Evolutionary conservation across 805 yeast species (phyloP).

Genomic region (Zygoascus flipseniorum): DNA sequence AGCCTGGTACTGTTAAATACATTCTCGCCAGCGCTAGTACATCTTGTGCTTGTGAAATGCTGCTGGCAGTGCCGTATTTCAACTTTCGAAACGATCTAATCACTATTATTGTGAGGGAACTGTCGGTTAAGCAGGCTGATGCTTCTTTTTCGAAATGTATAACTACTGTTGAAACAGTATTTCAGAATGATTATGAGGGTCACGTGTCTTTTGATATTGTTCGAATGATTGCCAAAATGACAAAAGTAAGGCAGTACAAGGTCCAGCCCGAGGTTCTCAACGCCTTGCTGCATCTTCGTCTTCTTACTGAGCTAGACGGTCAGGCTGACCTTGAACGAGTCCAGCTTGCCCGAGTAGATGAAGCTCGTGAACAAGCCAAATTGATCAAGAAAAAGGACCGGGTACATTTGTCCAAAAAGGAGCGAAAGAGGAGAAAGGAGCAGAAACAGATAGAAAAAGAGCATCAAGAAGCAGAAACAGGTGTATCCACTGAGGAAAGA

Average conservation of each 20-base stretch:
- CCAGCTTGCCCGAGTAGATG: slow-evolving; percentile 31
- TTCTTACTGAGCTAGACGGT: slow-evolving; percentile 31
- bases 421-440: slow-evolving; percentile 81
- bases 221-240: slow-evolving; percentile 56
- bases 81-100: slow-evolving; percentile 74
- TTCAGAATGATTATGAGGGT: slow-evolving; percentile 74
- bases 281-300: slow-evolving; percentile 52
- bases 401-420: slow-evolving; percentile 84
- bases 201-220: slow-evolving; percentile 69
- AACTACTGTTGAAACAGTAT: slow-evolving; percentile 56
- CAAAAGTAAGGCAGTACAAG: slow-evolving; percentile 64
- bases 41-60: slow-evolving; percentile 72
- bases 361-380: slow-evolving; percentile 28
- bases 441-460: slow-evolving; percentile 83
- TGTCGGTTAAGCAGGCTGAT: slow-evolving; percentile 43
- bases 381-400: slow-evolving; percentile 78
- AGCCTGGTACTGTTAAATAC: slow-evolving; percentile 8
- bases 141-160: slow-evolving; percentile 50
- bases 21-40: slow-evolving; percentile 38
- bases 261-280: slow-evolving; percentile 80
- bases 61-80: slow-evolving; percentile 62
- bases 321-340: slow-evolving; percentile 34
- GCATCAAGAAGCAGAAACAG: slow-evolving; percentile 75
- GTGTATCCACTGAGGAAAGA: slow-evolving; percentile 79
- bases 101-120: slow-evolving; percentile 55